Percentiles rank a stretch among this genome's conserved stretches.
phyloP scores from a whole-genome alignment of 73 alveolate species.

The Symbiodinium natans region DNA sequence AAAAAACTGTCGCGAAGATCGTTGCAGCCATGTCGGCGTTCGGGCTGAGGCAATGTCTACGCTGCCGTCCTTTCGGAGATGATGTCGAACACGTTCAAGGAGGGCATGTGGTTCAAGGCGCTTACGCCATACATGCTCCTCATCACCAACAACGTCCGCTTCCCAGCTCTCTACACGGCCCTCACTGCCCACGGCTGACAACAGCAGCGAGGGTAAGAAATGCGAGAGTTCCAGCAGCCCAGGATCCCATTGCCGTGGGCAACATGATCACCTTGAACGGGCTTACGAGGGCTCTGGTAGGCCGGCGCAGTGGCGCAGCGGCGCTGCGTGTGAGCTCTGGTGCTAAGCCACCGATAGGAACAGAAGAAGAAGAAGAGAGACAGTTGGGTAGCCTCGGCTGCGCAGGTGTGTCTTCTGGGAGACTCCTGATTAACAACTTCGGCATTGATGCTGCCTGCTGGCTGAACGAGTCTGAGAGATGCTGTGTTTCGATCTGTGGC shows the following conservation, averaged over 20 bases:
- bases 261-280: slow-evolving; percentile 91
- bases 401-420: slow-evolving; percentile 68
- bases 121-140: slow-evolving; percentile 84
- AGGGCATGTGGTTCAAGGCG: slow-evolving; percentile 92
- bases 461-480: background rate
- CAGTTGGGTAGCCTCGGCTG: background rate
- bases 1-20: too few relatives aligned
- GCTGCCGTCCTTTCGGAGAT: slow-evolving; percentile 83
- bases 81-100: slow-evolving; percentile 68
- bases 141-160: slow-evolving; percentile 40
- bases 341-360: too few relatives aligned
- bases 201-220: background rate
- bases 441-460: slow-evolving; percentile 36
- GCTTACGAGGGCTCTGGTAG: slow-evolving; percentile 71
- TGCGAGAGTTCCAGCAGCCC: too few relatives aligned
- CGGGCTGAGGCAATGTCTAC: slow-evolving; percentile 41
- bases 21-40: too few relatives aligned
- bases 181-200: too few relatives aligned
- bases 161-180: background rate
- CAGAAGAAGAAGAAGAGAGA: too few relatives aligned
- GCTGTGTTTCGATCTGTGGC: too few relatives aligned
- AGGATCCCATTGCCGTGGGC: slow-evolving; percentile 91
- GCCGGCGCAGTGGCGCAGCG: background rate
- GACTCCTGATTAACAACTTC: slow-evolving; percentile 59
- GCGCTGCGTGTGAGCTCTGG: too few relatives aligned